Conservation (phyloP, 2,329 filamentous ascomycete genomes). For the Emergomyces pasteurianus region DNA sequence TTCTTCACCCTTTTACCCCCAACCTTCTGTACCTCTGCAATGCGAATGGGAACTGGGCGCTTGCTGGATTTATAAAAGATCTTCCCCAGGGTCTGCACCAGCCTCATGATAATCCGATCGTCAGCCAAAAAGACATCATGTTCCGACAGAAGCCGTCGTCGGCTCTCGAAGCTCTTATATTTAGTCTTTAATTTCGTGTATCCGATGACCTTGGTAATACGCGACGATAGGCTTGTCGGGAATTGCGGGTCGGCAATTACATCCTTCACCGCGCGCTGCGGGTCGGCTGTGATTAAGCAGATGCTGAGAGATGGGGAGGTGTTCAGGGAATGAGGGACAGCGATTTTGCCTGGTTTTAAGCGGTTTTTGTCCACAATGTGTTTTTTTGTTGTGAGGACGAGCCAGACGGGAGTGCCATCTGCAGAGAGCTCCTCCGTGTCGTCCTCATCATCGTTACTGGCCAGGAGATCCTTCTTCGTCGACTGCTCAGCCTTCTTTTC, state of each 20-base stretch:
- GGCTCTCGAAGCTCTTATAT: slow-evolving; percentile 78
- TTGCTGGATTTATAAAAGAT: slow-evolving; percentile 84
- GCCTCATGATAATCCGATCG: slow-evolving; percentile 60
- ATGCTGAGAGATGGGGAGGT: slow-evolving; percentile 54
- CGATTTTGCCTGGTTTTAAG: slow-evolving; percentile 74
- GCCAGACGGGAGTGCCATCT: slow-evolving; percentile 46
- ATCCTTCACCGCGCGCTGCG: slow-evolving; percentile 83
- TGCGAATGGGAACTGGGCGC: slow-evolving; percentile 70
- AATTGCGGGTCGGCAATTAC: slow-evolving; percentile 63
- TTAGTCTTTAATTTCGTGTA: slow-evolving; percentile 76
- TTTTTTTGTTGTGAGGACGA: slow-evolving; percentile 53
- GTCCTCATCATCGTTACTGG: slow-evolving; percentile 33
- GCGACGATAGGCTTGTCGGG: slow-evolving; percentile 52
- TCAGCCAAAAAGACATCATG: slow-evolving; percentile 93
- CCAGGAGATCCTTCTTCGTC: slow-evolving; percentile 44
- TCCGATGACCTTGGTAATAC: slow-evolving; percentile 67
- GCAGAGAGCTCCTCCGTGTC: slow-evolving; percentile 31
- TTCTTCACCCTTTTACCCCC: slow-evolving; percentile 49
- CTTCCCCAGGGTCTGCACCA: slow-evolving; percentile 75
- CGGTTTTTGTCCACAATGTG: slow-evolving; percentile 60
- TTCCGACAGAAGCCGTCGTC: slow-evolving; percentile 69
- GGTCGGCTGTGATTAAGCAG: slow-evolving; percentile 75
- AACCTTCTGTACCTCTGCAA: slow-evolving; percentile 53
- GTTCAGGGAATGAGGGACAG: slow-evolving; percentile 65
- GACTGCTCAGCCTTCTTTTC: slow-evolving; percentile 37